Conservation (phyloP, 352 stramenopile genomes). For the Pythium brassicae region DNA sequence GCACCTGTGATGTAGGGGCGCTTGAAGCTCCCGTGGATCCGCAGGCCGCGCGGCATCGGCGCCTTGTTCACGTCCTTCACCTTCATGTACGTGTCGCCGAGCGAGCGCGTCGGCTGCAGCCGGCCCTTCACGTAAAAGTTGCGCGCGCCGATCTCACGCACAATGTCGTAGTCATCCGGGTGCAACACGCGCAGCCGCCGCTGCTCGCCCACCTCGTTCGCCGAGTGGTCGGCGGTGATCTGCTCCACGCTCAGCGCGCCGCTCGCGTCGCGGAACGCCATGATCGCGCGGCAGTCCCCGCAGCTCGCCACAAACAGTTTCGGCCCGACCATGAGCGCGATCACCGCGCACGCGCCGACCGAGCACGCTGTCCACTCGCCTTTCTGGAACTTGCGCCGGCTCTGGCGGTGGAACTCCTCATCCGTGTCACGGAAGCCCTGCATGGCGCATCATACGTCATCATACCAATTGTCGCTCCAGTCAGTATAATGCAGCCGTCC, state of each 20-base stretch:
- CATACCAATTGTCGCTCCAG: too few species aligned
- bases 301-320: conserved; percentile 62
- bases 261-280: conserved; percentile 49
- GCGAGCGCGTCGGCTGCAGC: conserved; percentile 57
- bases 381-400: conserved; percentile 41
- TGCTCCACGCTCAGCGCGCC: conserved; percentile 55
- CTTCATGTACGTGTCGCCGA: conserved; percentile 76
- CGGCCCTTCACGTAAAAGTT: conserved; percentile 75
- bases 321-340: conserved; percentile 47
- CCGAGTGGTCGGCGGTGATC: conserved; percentile 63
- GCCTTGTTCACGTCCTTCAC: conserved; percentile 63
- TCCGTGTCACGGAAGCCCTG: conserved; percentile 55
- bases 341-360: conserved; percentile 57
- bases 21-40: conserved; percentile 50
- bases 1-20: conserved; percentile 43
- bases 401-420: conserved; percentile 54
- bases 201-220: conserved; percentile 59
- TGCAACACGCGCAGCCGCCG: conserved; percentile 47
- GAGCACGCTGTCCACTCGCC: conserved; percentile 58
- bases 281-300: conserved; percentile 62
- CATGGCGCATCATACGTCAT: neutral
- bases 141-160: conserved; percentile 55
- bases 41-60: conserved; percentile 55
- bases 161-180: conserved; percentile 63
- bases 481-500: too few species aligned